Base-by-base conservation (phyloP, 2,329 filamentous ascomycete genomes). In the Ophiognomonia clavigignenti-juglandacearum region DNA sequence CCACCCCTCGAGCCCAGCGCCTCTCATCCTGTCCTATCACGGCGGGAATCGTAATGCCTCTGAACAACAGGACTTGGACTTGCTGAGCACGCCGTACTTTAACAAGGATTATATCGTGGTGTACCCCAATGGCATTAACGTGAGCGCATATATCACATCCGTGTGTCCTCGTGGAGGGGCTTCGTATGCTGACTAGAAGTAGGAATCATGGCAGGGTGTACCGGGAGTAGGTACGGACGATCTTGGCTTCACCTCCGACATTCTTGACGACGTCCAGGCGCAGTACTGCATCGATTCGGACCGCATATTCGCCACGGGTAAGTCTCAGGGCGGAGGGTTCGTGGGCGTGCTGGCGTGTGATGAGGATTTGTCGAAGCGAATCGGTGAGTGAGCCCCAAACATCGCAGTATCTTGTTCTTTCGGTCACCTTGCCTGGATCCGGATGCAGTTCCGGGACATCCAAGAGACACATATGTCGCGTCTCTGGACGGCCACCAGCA, bases 11-110 rank as follows among this genome's bases (percentile, higher is more conserved):
- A 57, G 54, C 16, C 52, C 59, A 0, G 64, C 65, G 47, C 67
- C 71, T 0, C 54, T 74, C 1, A 64, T 76, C 11, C 56, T 77
- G 11, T 71, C 68, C 0, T 75, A 71, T 46, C 72, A 77, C 51
- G 73, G 70, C 3, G 61, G 61, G 0, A 63, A 59, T 39, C 61
- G 64, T 24, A 65, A 62, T 13, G 64, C 69, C 0, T 45, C 56
- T 0, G 63, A 63, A 43, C 69, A 67, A 31, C 53, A 58, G 48
- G 48, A 53, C 31, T 64, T 61, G 50, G 62, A 64, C 2, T 64
- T 63, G 45, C 63, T 76, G 45, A 66, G 65, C 4, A 59, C 64
- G 27, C 47, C 55, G 0, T 47, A 61, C 9, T 68, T 69, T 47
- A 71, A 68, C 41, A 51, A 50, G 0, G 44, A 56, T 47, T 56